phyloP scores from a whole-genome alignment of 768 basidiomycete species.

The Crucibulum laeve region DNA sequence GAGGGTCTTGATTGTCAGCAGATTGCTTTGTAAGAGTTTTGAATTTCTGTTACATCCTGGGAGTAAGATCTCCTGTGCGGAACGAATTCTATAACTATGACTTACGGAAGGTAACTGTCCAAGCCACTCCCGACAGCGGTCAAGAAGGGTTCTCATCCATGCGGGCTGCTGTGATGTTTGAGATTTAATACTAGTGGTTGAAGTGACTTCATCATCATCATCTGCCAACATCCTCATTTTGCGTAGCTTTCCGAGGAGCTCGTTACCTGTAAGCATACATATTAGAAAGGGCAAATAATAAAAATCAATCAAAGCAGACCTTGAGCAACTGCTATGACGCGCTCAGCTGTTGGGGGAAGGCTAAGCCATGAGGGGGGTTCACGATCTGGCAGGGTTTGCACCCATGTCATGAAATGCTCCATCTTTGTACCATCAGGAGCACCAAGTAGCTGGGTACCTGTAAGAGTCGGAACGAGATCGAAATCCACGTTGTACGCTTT shows the following conservation, averaged over 20 bases:
- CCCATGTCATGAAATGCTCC: constrained; percentile 89
- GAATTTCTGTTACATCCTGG: constrained; percentile 43
- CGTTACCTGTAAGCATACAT: constrained; percentile 51
- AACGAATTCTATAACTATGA: constrained; percentile 2
- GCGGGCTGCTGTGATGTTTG: constrained; percentile 77
- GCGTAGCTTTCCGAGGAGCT: constrained; percentile 79
- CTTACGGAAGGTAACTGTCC: constrained; percentile 69
- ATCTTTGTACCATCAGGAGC: constrained; percentile 92
- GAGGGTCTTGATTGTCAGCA: constrained; percentile 73
- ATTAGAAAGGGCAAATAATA: constrained; percentile 2
- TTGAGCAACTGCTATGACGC: constrained; percentile 87
- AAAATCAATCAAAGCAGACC: constrained; percentile 42
- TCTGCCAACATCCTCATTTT: constrained; percentile 90
- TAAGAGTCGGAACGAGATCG: constrained; percentile 68
- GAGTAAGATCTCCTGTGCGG: constrained; percentile 1
- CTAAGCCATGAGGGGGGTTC: constrained; percentile 95
- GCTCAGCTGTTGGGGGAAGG: constrained; percentile 88
- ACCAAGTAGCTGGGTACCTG: constrained; percentile 51
- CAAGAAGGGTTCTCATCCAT: constrained; percentile 88
- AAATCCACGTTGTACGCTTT: constrained; percentile 93
- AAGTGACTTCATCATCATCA: constrained; percentile 69
- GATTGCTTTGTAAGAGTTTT: constrained; percentile 60
- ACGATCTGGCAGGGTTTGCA: constrained; percentile 81
- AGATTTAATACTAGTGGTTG: constrained; percentile 52
- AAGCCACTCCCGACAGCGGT: constrained; percentile 85